Conservation (phyloP, 2,329 filamentous ascomycete genomes). For the Neofusicoccum umdonicola region DNA sequence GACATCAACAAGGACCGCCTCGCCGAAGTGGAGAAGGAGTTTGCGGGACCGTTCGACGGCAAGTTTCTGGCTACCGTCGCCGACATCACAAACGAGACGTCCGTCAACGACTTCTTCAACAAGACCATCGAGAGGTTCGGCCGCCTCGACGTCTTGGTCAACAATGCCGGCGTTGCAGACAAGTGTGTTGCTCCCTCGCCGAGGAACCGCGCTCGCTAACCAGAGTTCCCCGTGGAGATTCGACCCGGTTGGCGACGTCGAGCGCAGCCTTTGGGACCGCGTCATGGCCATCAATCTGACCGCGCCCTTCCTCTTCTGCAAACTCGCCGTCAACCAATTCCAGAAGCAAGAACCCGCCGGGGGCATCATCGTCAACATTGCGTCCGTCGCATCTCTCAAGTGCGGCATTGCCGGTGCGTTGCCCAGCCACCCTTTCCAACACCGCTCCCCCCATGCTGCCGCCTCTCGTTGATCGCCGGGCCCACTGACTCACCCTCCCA, state of each 20-base stretch:
- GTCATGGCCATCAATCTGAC: slow-evolving; percentile 59
- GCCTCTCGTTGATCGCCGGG: background rate
- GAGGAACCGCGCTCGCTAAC: background rate
- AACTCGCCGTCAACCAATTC: slow-evolving; percentile 51
- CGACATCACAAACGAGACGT: background rate
- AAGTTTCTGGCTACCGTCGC: slow-evolving; percentile 30
- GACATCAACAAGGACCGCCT: slow-evolving; percentile 33
- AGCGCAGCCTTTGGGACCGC: slow-evolving; percentile 50
- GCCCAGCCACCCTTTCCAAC: background rate
- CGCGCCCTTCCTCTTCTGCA: slow-evolving; percentile 53
- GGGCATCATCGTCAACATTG: slow-evolving; percentile 55
- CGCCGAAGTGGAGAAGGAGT: slow-evolving; percentile 16
- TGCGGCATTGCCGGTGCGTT: background rate
- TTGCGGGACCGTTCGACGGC: slow-evolving; percentile 16
- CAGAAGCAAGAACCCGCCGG: slow-evolving; percentile 40
- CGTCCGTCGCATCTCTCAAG: background rate
- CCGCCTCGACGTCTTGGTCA: slow-evolving; percentile 55
- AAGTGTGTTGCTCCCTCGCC: background rate
- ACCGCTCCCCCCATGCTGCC: background rate
- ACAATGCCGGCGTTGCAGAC: slow-evolving; percentile 60
- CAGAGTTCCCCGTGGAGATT: slow-evolving; percentile 31
- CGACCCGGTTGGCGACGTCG: slow-evolving; percentile 50
- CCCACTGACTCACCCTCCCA: slow-evolving; percentile 20
- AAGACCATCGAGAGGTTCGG: slow-evolving; percentile 34
- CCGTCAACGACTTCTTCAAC: background rate